phyloP scores from a whole-genome alignment of 768 basidiomycete genomes.

The Jaapia argillacea region DNA sequence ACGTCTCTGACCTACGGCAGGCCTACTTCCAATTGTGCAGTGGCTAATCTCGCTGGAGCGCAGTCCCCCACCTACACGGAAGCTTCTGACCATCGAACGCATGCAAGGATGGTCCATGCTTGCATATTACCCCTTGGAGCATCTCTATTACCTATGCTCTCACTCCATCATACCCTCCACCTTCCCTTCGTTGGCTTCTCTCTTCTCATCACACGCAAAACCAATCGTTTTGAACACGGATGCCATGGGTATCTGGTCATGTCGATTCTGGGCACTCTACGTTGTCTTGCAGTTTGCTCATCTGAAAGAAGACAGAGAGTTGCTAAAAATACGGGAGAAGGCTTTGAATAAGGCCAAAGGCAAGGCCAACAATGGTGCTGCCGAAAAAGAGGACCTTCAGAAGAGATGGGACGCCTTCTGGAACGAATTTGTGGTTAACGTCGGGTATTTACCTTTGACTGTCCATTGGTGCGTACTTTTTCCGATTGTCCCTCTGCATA shows the following conservation, averaged over 20 bases:
- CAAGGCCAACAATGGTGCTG: conserved; percentile 25
- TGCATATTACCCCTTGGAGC: conserved; percentile 71
- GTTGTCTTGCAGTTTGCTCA: conserved; percentile 69
- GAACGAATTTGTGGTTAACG: conserved; percentile 63
- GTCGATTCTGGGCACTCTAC: conserved; percentile 76
- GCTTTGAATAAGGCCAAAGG: conserved; percentile 50
- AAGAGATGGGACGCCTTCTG: conserved; percentile 58
- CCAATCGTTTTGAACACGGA: conserved; percentile 34
- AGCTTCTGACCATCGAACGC: conserved; percentile 67
- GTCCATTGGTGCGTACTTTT: conserved; percentile 61
- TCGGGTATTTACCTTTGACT: conserved; percentile 73
- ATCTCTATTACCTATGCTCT: conserved; percentile 55
- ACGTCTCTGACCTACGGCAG: conserved; percentile 26
- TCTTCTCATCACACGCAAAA: conserved; percentile 25
- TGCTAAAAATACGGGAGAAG: conserved; percentile 45
- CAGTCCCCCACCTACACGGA: conserved; percentile 59
- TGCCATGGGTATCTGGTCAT: conserved; percentile 57
- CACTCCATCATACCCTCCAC: conserved; percentile 50
- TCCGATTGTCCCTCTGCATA: not conserved
- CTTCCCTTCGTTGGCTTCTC: conserved; percentile 34
- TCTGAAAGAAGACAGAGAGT: conserved; percentile 53
- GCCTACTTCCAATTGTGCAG: conserved; percentile 68
- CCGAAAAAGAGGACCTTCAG: conserved; percentile 44
- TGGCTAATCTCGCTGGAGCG: conserved; percentile 73
- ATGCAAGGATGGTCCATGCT: conserved; percentile 75